Base-by-base conservation (phyloP, 352 stramenopile species). In the Pythium graminicola region DNA sequence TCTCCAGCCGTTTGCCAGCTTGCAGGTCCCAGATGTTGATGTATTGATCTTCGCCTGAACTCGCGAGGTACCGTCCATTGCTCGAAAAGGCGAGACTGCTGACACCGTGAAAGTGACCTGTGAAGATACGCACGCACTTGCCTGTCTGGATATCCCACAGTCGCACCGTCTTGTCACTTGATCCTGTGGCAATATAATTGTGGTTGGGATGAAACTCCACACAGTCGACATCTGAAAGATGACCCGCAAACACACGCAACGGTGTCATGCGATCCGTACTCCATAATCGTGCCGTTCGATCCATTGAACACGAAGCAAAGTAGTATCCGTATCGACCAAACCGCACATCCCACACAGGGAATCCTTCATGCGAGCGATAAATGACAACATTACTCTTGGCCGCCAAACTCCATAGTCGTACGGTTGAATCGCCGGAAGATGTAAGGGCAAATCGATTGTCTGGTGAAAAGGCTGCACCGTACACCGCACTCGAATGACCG, bases 21-120 rank as follows among this genome's bases (percentile, higher is more conserved):
- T 93, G 88, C 33, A 98, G 72, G 64, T 98, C 93, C 92, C 93
- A 98, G 57, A 98, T 76, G 62, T 96, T 93, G 42, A 98, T 81
- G 44, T 94, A 87, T 54, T 92, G 76, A 58, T 91, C 80, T 32
- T 96, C 82, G 20, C 93, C 82, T 17, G 79, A 86, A 29, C 72
- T 89, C 43, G 82, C 86, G 4, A 93, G 75, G 67, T 97, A 97
- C 40, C 80, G 73, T 9, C 93, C 93, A 23, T 93, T 95, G 41
- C 81, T 84, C 47, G 81, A 95, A 46, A 98, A 95, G 14, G 90
- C 76, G 26, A 98, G 73, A 22, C 77, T 69, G 48, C 89, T 88
- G 26, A 98, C 79, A 26, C 85, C 89, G 32, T 81, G 66, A 48
- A 86, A 85, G 72, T 96, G 93, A 26, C 91, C 93, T 41, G 82